Base-by-base conservation (phyloP, 768 basidiomycete genomes). In the Termitomyces sp. region DNA sequence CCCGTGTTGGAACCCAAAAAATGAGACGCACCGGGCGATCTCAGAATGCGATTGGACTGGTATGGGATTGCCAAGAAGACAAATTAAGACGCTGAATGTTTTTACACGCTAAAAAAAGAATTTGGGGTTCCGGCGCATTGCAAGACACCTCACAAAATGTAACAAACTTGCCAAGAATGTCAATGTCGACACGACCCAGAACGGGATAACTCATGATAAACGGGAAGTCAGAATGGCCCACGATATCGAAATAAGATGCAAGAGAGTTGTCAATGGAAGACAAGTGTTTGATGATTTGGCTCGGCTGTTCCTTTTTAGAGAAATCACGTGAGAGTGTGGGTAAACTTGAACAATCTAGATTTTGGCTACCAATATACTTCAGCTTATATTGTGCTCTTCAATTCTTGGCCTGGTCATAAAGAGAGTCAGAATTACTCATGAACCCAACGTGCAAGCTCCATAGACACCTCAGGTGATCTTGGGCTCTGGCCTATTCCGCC, bases 71-170 rank as follows among this genome's bases (percentile, higher is more conserved):
- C 54, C 59, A 56, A 60, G 54, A 4, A 10, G 11, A 60, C 59
- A 48, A 46, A 58, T 54, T 38, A 34, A 60, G 38, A 17, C 20
- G 37, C 49, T 29, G 32, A 25, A 56, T 15, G 14, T 51, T 36
- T 34, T 32, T 58, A 48, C 60, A 55, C 43, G 55, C 42, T 42
- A 42, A 10, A 32, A 43, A 57, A 29, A 42, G 29, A 32, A 38
- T 51, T 61, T 57, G 63, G 59, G 56, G 54, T 54, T 50, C 62
- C 60, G 60, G 48, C 36, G 29, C 49, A 50, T 43, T 61, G 51
- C 32, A 56, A 57, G 59, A 10, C 40, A 58, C 46, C 14, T 7
- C 31, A 48, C 25, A 17, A 29, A 2, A 47, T 46, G 47, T 47
- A 37, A 17, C 29, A 3, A 29, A 10, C 20, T 31, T 62, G 31